Evolutionary conservation across 305 asterid genomes (phyloP).

Genomic region (Solanum hybrid): DNA sequence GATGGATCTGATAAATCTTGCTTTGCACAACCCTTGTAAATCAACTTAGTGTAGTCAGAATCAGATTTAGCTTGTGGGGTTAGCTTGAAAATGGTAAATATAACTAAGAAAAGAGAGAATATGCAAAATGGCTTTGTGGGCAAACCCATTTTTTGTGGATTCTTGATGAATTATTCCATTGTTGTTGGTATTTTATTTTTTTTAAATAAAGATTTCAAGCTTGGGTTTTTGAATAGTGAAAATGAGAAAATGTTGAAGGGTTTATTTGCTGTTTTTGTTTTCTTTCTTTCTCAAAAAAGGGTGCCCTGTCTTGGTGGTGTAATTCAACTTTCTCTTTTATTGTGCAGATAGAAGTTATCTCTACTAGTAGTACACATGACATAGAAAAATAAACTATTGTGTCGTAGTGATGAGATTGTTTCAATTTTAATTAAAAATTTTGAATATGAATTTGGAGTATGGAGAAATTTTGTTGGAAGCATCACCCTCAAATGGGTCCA

Average conservation of each 20-base stretch:
- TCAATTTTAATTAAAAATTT: no score
- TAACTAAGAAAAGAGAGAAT: conserved; percentile 1
- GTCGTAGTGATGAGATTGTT: accelerated
- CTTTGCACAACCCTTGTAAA: conserved; percentile 34
- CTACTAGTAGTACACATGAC: not conserved
- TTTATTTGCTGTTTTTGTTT: not conserved
- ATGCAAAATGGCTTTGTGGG: conserved; percentile 2
- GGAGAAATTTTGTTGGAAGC: not conserved
- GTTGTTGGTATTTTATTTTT: not conserved
- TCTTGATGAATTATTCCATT: conserved; percentile 43
- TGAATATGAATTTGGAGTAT: accelerated
- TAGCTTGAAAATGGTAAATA: not conserved
- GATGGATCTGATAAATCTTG: conserved; percentile 27
- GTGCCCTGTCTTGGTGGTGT: conserved; percentile 7
- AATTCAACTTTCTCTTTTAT: conserved; percentile 4
- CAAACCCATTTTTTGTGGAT: conserved; percentile 42
- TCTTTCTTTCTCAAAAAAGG: conserved; percentile 10
- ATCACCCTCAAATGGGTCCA: not conserved
- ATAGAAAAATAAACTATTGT: not conserved
- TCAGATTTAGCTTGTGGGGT: conserved; percentile 2
- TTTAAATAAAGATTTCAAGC: not conserved
- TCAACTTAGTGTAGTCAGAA: conserved; percentile 21
- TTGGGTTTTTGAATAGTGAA: not conserved
- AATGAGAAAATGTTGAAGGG: conserved; percentile 4
- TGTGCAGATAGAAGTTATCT: conserved; percentile 18